Evolutionary conservation across 257 asterid species (phyloP), one percentile per base, ranked within the genome.

Genomic region (Ophiorrhiza pumila): DNA sequence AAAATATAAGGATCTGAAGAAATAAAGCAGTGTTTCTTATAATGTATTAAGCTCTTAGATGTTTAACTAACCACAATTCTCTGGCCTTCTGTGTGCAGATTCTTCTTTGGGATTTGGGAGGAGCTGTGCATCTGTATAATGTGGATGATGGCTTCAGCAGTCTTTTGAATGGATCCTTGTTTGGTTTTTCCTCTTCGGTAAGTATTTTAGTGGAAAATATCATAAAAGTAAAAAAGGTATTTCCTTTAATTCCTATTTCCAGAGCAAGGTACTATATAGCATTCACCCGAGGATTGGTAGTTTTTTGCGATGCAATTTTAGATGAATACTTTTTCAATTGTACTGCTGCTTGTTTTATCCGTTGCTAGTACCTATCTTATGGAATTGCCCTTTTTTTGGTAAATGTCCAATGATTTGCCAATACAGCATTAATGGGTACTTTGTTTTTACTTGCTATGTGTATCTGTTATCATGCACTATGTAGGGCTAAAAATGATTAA

Each of bases 141-240:
- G 88, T 88, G 72, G 71, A 60, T 45, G 64, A 68, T 15, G 68
- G 61, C 81, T 49, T 82, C 71, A 72, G 64, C 61, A 65, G 71
- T 82, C 74, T 76, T 47, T 59, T 73, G 47, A 67, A 57, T 64
- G 83, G 76, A 63, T 83, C 83, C 41, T 64, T 78, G n/a, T 74
- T 71, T 17, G 82, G 88, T 73, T 68, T 86, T 79, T 79, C 85
- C 69, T 76, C 84, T 81, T 68, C 75, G 85, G 98, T 92, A 68
- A 82, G 91, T 83, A 45, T 68, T 18, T 72, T 49, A 53, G 61
- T 69, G n/a, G 25, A 13, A 0, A 22, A 62, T n/a, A 12, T 53
- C 32, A 52, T n/a, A 23, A n/a, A 18, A 34, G 67, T 35, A 10
- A 35, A 64, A 47, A 23, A 52, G 31, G 52, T 23, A 37, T 50